phyloP scores from a whole-genome alignment of 2,329 filamentous ascomycete genomes.

The Stenocarpella maydis region DNA sequence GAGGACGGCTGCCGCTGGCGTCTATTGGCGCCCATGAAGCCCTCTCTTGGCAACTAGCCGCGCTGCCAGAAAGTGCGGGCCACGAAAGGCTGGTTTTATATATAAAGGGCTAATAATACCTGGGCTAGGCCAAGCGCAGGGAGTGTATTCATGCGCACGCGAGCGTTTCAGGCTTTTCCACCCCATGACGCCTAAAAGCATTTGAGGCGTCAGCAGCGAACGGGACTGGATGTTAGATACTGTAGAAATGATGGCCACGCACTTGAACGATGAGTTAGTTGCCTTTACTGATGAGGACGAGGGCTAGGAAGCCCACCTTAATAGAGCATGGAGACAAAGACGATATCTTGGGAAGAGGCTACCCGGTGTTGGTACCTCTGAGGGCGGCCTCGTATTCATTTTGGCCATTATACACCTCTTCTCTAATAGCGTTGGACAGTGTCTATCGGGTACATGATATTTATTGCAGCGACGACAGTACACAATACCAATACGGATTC shows the following conservation, averaged over 20 bases:
- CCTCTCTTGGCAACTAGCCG: background rate
- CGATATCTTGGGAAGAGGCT: background rate
- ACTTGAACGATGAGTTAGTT: conserved; percentile 27
- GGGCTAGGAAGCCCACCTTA: conserved; percentile 31
- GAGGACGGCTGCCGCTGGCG: background rate
- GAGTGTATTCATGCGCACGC: conserved; percentile 5
- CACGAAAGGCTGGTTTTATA: conserved; percentile 15
- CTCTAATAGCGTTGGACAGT: background rate
- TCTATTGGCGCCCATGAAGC: background rate
- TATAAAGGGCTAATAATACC: conserved; percentile 25
- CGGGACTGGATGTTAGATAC: conserved; percentile 30
- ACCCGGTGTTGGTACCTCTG: background rate
- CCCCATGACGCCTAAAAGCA: background rate
- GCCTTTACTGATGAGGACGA: conserved; percentile 12
- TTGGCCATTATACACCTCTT: background rate
- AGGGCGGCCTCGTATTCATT: background rate
- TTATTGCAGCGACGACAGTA: background rate
- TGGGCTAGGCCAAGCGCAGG: conserved; percentile 10
- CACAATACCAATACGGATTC: background rate
- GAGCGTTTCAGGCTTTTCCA: background rate
- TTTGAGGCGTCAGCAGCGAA: conserved; percentile 16
- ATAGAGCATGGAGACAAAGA: conserved; percentile 34
- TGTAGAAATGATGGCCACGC: conserved; percentile 30
- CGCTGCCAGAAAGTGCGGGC: conserved; percentile 3
- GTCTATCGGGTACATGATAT: background rate